Evolutionary conservation across 768 basidiomycete species (phyloP).

Genomic region (Calocera cornea): DNA sequence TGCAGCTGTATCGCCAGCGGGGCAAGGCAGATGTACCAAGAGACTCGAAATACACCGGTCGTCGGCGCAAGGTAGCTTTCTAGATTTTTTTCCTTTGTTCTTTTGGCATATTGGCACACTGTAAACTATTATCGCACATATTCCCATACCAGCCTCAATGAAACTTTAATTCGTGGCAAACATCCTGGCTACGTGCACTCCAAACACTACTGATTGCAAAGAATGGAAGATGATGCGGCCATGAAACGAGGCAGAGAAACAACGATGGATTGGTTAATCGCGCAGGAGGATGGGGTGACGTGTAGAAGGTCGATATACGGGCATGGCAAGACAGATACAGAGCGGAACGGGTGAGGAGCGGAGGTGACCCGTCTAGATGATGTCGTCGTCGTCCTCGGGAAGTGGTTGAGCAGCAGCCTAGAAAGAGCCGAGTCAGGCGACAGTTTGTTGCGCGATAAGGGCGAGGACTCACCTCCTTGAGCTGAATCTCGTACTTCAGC

Average conservation of each 20-base stretch:
- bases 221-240: not conserved
- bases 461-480: slow-evolving; percentile 41
- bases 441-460: not conserved
- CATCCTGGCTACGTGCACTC: not conserved
- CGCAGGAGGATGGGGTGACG: not conserved
- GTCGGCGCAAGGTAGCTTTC: slow-evolving; percentile 70
- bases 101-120: not conserved
- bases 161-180: not conserved
- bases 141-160: not conserved
- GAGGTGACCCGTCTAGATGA: slow-evolving; percentile 22
- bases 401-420: slow-evolving; percentile 86
- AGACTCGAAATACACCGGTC: slow-evolving; percentile 85
- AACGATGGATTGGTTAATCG: not conserved
- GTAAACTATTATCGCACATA: not conserved
- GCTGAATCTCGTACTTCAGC: slow-evolving; percentile 62
- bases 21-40: slow-evolving; percentile 74
- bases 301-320: not conserved
- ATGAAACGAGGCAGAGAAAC: not conserved
- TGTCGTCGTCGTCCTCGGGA: slow-evolving; percentile 92
- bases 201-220: slow-evolving; percentile 4
- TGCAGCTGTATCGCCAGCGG: slow-evolving; percentile 64
- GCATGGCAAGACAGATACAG: not conserved
- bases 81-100: slow-evolving; percentile 24
- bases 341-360: not conserved
- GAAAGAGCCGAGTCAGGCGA: slow-evolving; percentile 7